phyloP scores from a whole-genome alignment of 192 early-diverging fungal genomes.

The Podila epigama region DNA sequence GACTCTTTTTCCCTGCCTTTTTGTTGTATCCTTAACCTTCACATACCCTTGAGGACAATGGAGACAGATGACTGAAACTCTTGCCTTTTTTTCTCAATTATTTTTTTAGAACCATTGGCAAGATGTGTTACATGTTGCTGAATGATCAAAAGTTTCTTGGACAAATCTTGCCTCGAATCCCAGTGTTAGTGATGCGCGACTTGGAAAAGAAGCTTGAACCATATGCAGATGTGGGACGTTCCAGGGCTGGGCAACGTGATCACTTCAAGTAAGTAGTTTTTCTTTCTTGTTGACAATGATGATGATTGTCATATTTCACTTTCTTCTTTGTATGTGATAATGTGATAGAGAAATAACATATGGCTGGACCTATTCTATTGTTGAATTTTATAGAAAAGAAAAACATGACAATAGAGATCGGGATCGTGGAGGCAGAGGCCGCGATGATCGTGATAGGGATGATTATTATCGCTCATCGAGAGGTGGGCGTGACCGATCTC shows the following conservation, averaged over 20 bases:
- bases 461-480: constrained; percentile 6
- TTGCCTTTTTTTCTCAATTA: background rate
- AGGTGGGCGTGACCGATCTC: constrained; percentile 20
- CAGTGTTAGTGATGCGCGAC: constrained; percentile 79
- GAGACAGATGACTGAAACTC: background rate
- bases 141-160: constrained; percentile 81
- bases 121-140: constrained; percentile 68
- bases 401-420: constrained; percentile 25
- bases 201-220: constrained; percentile 70
- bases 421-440: constrained; percentile 9
- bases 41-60: background rate
- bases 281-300: background rate
- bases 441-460: constrained; percentile 21
- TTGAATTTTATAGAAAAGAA: constrained; percentile 17
- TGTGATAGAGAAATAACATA: background rate
- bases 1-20: constrained; percentile 6
- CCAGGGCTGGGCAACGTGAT: constrained; percentile 37
- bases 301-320: background rate
- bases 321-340: background rate
- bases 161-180: constrained; percentile 85
- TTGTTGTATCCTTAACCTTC: background rate
- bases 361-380: background rate
- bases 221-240: constrained; percentile 43
- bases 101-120: constrained; percentile 73
- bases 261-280: constrained; percentile 18